Evolutionary conservation across 352 stramenopile genomes (phyloP).

Genomic region (Globisporangium viniferum): DNA sequence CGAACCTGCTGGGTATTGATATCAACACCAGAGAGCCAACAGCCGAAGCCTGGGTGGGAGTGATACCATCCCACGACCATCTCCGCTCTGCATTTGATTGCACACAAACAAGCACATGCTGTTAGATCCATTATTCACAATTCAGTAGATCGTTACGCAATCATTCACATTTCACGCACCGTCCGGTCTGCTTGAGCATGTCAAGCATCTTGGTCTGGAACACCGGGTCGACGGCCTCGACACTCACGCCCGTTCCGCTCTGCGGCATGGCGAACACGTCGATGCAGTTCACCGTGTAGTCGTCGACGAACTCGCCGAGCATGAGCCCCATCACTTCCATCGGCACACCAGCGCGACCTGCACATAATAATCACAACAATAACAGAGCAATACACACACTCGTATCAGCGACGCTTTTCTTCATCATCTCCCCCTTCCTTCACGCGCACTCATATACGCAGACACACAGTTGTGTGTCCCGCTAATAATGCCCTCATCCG

Average conservation of each 20-base stretch:
- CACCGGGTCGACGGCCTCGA: slow-evolving; percentile 98
- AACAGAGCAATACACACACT: background rate
- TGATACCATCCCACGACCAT: slow-evolving; percentile 99
- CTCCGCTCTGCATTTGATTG: slow-evolving; percentile 49
- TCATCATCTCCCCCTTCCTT: background rate
- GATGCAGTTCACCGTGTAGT: slow-evolving; percentile 99
- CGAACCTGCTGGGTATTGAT: slow-evolving; percentile 97
- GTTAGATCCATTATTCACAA: background rate
- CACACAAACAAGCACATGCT: background rate
- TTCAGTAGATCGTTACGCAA: background rate
- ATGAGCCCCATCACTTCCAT: slow-evolving; percentile 99
- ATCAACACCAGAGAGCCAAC: slow-evolving; percentile 99
- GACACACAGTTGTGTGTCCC: background rate
- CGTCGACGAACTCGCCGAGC: slow-evolving; percentile 99
- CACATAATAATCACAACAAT: background rate
- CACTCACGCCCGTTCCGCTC: slow-evolving; percentile 92
- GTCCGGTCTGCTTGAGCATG: slow-evolving; percentile 99
- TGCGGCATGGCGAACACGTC: slow-evolving; percentile 99
- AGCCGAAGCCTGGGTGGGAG: slow-evolving; percentile 99
- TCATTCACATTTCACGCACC: slow-evolving; percentile 27
- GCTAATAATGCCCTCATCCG: background rate
- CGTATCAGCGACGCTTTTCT: background rate
- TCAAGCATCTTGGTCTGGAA: slow-evolving; percentile 99
- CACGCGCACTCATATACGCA: background rate
- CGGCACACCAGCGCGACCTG: slow-evolving; percentile 95